phyloP scores from a whole-genome alignment of 805 yeast genomes.

The Teunomyces cretensis region DNA sequence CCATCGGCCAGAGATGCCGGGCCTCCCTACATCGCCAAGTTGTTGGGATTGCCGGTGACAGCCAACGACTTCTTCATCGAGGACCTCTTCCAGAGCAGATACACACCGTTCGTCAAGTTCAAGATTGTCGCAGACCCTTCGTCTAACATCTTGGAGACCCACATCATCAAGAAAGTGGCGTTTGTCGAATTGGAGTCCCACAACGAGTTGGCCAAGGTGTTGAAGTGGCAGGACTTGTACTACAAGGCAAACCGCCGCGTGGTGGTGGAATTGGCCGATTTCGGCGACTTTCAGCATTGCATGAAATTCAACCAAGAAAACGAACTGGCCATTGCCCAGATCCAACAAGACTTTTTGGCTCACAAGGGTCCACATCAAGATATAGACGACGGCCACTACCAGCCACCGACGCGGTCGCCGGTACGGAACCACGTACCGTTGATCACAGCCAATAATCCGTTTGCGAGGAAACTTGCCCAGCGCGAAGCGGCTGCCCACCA shows the following conservation, averaged over 20 bases:
- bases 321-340: constrained; percentile 26
- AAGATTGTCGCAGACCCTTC: constrained; percentile 59
- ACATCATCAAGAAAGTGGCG: constrained; percentile 53
- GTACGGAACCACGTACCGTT: background rate
- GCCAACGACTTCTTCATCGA: constrained; percentile 51
- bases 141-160: constrained; percentile 34
- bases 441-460: constrained; percentile 1
- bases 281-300: constrained; percentile 39
- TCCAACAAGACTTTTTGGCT: constrained; percentile 29
- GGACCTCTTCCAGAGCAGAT: constrained; percentile 64
- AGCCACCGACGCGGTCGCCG: background rate
- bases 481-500: constrained; percentile 3
- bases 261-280: constrained; percentile 39
- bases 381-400: background rate
- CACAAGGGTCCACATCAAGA: constrained; percentile 13
- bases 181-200: constrained; percentile 57
- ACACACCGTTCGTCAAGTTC: constrained; percentile 55
- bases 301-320: constrained; percentile 39
- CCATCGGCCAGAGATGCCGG: constrained; percentile 19
- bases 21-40: constrained; percentile 68
- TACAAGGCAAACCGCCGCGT: constrained; percentile 44
- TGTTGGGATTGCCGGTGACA: constrained; percentile 57
- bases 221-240: constrained; percentile 62
- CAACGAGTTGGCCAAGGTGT: constrained; percentile 54
- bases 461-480: constrained; percentile 3